Conservation (phyloP, 1,139 yeast species). For the Oligophagozyma castellii region DNA sequence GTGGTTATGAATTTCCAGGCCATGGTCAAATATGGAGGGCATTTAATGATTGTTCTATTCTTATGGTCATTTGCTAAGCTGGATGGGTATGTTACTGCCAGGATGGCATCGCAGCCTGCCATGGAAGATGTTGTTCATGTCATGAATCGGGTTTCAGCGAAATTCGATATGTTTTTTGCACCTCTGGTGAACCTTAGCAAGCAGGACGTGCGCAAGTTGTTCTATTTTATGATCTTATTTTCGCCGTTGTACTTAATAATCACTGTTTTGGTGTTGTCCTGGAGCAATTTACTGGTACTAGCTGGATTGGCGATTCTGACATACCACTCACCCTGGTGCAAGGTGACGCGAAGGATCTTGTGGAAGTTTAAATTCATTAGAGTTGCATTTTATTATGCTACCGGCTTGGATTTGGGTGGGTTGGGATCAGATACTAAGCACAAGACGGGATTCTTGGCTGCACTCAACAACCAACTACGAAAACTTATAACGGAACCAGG, state of each 20-base stretch:
- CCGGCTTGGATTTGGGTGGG: conserved; percentile 75
- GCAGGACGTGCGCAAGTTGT: conserved; percentile 62
- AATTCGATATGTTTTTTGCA: conserved; percentile 60
- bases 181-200: conserved; percentile 70
- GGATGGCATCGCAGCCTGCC: conserved; percentile 59
- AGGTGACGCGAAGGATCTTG: conserved; percentile 64
- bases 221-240: conserved; percentile 71
- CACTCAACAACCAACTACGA: conserved; percentile 23
- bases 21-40: conserved; percentile 68
- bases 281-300: conserved; percentile 50
- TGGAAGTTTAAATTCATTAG: conserved; percentile 75
- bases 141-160: conserved; percentile 58
- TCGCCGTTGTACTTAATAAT: conserved; percentile 71
- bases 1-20: conserved; percentile 61
- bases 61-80: conserved; percentile 54
- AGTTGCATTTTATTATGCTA: conserved; percentile 59
- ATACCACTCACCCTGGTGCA: conserved; percentile 75
- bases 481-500: conserved; percentile 10
- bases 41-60: conserved; percentile 53
- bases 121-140: conserved; percentile 81
- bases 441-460: conserved; percentile 22
- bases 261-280: conserved; percentile 53
- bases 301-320: conserved; percentile 55
- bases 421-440: conserved; percentile 8
- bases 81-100: conserved; percentile 36